phyloP scores from a whole-genome alignment of 306 rosid species.

The Quercus agrifolia region DNA sequence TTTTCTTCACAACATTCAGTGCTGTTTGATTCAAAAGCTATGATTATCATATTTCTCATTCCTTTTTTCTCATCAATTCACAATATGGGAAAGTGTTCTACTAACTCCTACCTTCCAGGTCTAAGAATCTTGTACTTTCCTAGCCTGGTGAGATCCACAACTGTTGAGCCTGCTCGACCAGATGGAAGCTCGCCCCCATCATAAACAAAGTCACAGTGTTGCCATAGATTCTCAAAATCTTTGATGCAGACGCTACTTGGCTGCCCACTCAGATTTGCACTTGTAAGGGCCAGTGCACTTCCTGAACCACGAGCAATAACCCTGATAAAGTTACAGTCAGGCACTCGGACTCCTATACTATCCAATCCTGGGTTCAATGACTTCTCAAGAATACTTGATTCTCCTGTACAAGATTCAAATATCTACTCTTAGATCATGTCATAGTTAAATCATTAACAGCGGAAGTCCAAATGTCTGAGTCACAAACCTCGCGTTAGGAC shows the following conservation, averaged over 20 bases:
- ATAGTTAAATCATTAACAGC: background rate
- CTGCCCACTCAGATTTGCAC: conserved; percentile 90
- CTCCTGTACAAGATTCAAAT: conserved; percentile 58
- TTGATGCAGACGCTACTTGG: conserved; percentile 72
- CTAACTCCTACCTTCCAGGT: conserved; percentile 75
- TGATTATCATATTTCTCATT: background rate
- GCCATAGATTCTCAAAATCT: conserved; percentile 82
- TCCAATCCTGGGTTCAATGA: conserved; percentile 88
- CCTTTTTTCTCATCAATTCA: background rate
- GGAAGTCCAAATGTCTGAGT: background rate
- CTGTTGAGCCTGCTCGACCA: conserved; percentile 84
- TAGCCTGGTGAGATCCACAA: conserved; percentile 68
- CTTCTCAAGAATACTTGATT: conserved; percentile 74
- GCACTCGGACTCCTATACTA: conserved; percentile 87
- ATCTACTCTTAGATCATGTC: conserved; percentile 12
- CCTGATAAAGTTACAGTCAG: conserved; percentile 82
- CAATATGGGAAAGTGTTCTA: background rate
- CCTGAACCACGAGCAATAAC: conserved; percentile 61
- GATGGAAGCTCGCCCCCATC: conserved; percentile 84
- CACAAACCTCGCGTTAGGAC: conserved; percentile 68
- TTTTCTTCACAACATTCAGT: background rate
- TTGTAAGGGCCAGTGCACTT: conserved; percentile 84
- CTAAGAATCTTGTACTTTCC: conserved; percentile 74
- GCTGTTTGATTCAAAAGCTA: background rate
- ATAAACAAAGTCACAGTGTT: conserved; percentile 74